Evolutionary conservation across 257 asterid species (phyloP).

Genomic region (Fraxinus anomala): DNA sequence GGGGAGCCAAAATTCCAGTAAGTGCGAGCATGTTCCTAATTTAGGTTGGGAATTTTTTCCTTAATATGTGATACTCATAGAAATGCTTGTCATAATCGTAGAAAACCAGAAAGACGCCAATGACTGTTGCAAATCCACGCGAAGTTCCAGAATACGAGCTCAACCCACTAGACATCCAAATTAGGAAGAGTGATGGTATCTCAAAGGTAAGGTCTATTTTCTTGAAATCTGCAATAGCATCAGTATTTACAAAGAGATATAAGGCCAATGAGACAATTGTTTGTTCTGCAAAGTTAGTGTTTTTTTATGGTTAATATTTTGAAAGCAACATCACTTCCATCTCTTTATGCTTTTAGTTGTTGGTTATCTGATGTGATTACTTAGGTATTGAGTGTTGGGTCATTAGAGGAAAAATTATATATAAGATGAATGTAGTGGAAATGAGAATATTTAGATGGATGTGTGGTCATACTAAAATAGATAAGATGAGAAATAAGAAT

Average conservation of each 20-base stretch:
- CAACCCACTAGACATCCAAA: constrained; percentile 88
- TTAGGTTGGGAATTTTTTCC: constrained; percentile 18
- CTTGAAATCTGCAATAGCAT: background rate
- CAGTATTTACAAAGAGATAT: background rate
- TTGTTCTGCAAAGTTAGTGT: background rate
- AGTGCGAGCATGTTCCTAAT: constrained; percentile 27
- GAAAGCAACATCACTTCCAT: background rate
- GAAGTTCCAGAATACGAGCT: constrained; percentile 99
- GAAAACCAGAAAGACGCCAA: constrained; percentile 96
- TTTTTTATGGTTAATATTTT: background rate
- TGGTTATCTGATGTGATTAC: background rate
- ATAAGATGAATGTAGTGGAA: background rate
- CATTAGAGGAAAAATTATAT: background rate
- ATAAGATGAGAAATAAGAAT: background rate
- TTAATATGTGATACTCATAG: constrained; percentile 25
- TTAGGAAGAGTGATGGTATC: constrained; percentile 89
- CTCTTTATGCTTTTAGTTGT: background rate
- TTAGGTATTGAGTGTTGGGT: background rate
- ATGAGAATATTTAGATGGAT: background rate
- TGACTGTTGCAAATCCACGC: constrained; percentile 91
- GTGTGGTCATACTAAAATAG: background rate
- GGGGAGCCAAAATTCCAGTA: constrained; percentile 92
- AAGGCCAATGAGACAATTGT: background rate
- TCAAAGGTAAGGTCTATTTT: constrained; percentile 61
- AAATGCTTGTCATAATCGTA: constrained; percentile 44